phyloP scores from a whole-genome alignment of 2,329 filamentous ascomycete species.

The Aspergillus jensenii region DNA sequence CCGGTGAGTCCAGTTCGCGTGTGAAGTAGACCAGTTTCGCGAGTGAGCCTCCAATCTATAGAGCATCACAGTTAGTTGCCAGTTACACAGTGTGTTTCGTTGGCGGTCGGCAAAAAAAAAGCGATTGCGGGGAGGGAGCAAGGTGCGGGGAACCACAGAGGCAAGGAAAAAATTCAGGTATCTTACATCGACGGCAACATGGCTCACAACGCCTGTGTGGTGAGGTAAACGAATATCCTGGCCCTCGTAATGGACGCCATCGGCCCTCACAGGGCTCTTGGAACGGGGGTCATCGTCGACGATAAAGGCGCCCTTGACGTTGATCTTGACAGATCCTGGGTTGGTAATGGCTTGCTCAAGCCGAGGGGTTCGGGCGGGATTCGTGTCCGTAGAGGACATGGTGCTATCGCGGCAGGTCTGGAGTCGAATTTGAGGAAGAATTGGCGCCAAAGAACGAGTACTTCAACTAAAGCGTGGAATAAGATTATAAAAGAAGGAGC shows the following conservation, averaged over 20 bases:
- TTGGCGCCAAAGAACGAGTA: slow-evolving; percentile 9
- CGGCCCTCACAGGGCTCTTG: slow-evolving; percentile 51
- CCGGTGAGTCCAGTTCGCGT: slow-evolving; percentile 74
- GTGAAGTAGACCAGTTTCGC: slow-evolving; percentile 98
- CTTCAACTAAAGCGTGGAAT: slow-evolving; percentile 22
- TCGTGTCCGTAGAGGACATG: slow-evolving; percentile 35
- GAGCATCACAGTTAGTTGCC: slow-evolving; percentile 4
- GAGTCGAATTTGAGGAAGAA: not conserved
- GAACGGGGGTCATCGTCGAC: slow-evolving; percentile 72
- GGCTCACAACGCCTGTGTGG: slow-evolving; percentile 91
- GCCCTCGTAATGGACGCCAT: slow-evolving; percentile 68
- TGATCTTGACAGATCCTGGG: slow-evolving; percentile 79
- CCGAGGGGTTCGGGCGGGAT: slow-evolving; percentile 27
- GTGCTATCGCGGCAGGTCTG: slow-evolving; percentile 1
- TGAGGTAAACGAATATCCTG: slow-evolving; percentile 96
- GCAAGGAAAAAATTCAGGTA: slow-evolving; percentile 15
- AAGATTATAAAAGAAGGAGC: slow-evolving; percentile 1
- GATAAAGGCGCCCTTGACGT: slow-evolving; percentile 94
- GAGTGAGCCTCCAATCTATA: slow-evolving; percentile 87
- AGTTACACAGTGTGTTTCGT: slow-evolving; percentile 5
- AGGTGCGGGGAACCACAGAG: slow-evolving; percentile 31
- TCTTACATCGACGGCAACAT: slow-evolving; percentile 92
- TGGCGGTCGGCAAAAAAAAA: slow-evolving; percentile 2
- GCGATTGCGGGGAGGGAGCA: slow-evolving; percentile 30
- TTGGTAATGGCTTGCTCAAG: slow-evolving; percentile 53